Evolutionary conservation across 1,284 basidiomycete genomes (phyloP), one percentile per base, ranked within the genome.

Genomic region (Hortiboletus rubellus): DNA sequence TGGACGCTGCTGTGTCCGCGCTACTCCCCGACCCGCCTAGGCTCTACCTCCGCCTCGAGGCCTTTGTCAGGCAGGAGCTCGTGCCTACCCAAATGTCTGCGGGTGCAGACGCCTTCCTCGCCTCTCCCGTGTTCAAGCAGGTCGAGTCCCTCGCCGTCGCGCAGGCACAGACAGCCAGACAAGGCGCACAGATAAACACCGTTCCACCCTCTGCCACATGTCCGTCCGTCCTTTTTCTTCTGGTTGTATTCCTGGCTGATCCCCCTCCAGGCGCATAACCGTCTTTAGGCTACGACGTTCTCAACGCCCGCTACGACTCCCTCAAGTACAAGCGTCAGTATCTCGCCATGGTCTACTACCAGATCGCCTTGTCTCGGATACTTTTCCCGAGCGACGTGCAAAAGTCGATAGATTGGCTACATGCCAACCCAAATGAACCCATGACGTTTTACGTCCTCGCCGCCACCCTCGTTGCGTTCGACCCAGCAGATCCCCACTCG

Each of bases 401-500:
- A 59, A 74, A 73, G 47, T 74, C 87, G 41, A 73, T 89, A 18
- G 84, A 89, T 52, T 91, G 89, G 87, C 77, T 92, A 7, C 74
- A 81, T 11, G 67, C 73, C n/a, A 82, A 86, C 56, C 78, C 84
- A 14, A 82, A 82, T 51, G 87, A 92, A 59, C 70, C 84, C 22
- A 82, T 91, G 74, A 81, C 83, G 2, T 83, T 83, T 70, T 92
- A 94, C 72, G 68, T 93, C 55, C 81, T 96, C 52, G 80, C 86
- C 1, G 74, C 90, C 7, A 68, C 87, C 37, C 81, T 94, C 46
- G 79, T 82, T 43, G 80, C 84, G 1, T 83, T 96, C 61, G 89
- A 93, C 63, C 77, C 86, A 3, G 81, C 84, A 27, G 82, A 89
- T 60, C 85, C 86, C 1, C 69, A 74, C 10, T 77, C 78, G 4